These are phyloP conservation scores for Angomonas deanei DNA, from an alignment of 208 protist genomes.

Conservation along the genomic window DNA sequence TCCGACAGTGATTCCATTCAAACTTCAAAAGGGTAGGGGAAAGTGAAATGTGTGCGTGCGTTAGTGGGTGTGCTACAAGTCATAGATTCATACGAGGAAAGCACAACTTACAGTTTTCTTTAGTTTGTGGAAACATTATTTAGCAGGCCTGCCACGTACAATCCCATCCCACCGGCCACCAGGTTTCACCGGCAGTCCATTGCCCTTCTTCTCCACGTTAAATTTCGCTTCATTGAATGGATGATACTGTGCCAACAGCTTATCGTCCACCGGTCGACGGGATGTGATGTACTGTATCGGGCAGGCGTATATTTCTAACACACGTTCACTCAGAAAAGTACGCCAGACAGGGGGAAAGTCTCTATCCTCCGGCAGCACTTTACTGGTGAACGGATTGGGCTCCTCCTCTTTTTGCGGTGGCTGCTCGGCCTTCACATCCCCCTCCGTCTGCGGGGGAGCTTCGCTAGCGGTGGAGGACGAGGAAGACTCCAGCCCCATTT, in stretches of 20 bases:
- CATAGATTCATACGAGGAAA: neutral
- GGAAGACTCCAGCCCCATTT: conserved; percentile 24
- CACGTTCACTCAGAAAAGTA: conserved; percentile 44
- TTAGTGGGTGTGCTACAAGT: neutral
- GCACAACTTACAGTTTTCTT: neutral
- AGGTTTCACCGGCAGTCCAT: conserved; percentile 16
- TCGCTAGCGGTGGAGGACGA: conserved; percentile 10
- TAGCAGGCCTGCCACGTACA: conserved; percentile 44
- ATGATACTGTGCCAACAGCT: conserved; percentile 72
- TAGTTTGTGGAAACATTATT: neutral
- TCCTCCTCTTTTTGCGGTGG: neutral
- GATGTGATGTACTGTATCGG: conserved; percentile 37
- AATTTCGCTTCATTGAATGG: conserved; percentile 10
- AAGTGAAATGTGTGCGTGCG: neutral
- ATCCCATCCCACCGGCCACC: conserved; percentile 87
- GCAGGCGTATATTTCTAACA: conserved; percentile 44
- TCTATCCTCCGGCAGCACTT: conserved; percentile 25
- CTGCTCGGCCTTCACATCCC: neutral
- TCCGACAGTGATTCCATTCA: neutral
- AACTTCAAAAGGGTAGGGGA: neutral
- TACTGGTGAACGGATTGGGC: neutral
- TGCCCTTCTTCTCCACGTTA: neutral
- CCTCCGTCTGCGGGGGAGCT: neutral
- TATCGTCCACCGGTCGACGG: conserved; percentile 30
- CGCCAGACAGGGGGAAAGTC: conserved; percentile 58